Percentiles rank a stretch among this genome's conserved stretches.
Conservation (phyloP, 805 yeast species). For the Candida xiaguanensis region DNA sequence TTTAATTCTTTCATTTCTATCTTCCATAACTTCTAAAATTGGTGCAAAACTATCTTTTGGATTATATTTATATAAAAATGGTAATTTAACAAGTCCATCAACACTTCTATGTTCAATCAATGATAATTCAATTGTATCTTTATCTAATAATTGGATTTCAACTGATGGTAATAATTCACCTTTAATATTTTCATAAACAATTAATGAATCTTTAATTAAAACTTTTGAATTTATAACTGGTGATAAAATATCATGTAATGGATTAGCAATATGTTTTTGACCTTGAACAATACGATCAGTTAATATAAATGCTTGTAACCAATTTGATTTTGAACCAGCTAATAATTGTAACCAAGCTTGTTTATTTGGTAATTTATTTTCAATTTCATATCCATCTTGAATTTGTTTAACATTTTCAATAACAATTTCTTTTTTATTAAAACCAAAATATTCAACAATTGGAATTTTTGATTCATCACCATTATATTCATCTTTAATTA, state of each 20-base stretch:
- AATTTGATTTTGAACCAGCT: slow-evolving; percentile 73
- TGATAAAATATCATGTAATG: slow-evolving; percentile 73
- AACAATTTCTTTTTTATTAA: slow-evolving; percentile 35
- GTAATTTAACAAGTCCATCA: slow-evolving; percentile 73
- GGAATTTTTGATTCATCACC: slow-evolving; percentile 76
- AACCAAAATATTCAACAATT: slow-evolving; percentile 84
- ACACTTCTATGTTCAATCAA: slow-evolving; percentile 88
- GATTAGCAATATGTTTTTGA: slow-evolving; percentile 70
- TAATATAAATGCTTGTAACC: slow-evolving; percentile 90
- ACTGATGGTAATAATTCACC: slow-evolving; percentile 69
- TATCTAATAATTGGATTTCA: slow-evolving; percentile 49
- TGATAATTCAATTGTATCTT: slow-evolving; percentile 58
- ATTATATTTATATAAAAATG: slow-evolving; percentile 72
- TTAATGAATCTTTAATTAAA: slow-evolving; percentile 57
- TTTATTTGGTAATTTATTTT: slow-evolving; percentile 24
- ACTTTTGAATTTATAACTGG: slow-evolving; percentile 62
- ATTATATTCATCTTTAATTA: slow-evolving; percentile 65
- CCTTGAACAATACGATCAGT: slow-evolving; percentile 84
- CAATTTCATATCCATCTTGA: slow-evolving; percentile 37
- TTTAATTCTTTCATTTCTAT: slow-evolving; percentile 90
- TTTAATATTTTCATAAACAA: slow-evolving; percentile 66
- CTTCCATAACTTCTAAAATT: slow-evolving; percentile 82
- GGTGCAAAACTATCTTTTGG: slow-evolving; percentile 95
- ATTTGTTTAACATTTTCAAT: slow-evolving; percentile 15
- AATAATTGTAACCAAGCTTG: slow-evolving; percentile 70